Conservation (phyloP, 108 stramenopile species). For the Nitzschia sp. region DNA sequence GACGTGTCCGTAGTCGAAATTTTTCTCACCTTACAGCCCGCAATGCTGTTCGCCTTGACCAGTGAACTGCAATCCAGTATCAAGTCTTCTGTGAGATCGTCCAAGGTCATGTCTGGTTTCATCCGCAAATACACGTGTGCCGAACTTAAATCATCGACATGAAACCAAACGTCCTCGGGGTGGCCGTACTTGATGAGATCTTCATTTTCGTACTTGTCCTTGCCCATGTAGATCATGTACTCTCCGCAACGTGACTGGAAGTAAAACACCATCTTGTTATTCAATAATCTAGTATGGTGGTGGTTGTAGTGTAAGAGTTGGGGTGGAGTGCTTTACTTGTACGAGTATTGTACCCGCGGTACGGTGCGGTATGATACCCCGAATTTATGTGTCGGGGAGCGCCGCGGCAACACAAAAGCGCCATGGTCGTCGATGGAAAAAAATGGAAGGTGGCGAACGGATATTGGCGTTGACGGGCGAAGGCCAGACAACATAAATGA, state of each 20-base stretch:
- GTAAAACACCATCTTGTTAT: constrained; percentile 82
- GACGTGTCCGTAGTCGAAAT: not conserved
- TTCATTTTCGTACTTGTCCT: constrained; percentile 97
- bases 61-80: constrained; percentile 71
- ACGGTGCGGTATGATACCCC: too few relatives aligned
- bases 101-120: constrained; percentile 82
- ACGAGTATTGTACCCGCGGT: too few relatives aligned
- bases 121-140: constrained; percentile 99
- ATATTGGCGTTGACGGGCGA: too few relatives aligned
- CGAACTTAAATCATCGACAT: constrained; percentile 94
- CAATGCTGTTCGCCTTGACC: constrained; percentile 83
- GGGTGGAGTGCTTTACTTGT: too few relatives aligned
- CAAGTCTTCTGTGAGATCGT: constrained; percentile 78
- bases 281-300: too few relatives aligned
- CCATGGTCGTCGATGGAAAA: too few relatives aligned
- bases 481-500: too few relatives aligned
- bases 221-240: constrained; percentile 86
- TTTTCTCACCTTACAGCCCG: constrained; percentile 69
- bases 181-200: constrained; percentile 95
- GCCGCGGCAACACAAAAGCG: too few relatives aligned
- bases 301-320: too few relatives aligned
- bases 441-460: too few relatives aligned
- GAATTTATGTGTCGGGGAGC: too few relatives aligned
- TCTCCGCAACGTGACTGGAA: constrained; percentile 73
- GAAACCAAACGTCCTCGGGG: constrained; percentile 62